A percentile compares a stretch with the other conserved stretches of the same genome.
Conservation (phyloP, 2,329 filamentous ascomycete genomes). For the Penicillium verrucosum region DNA sequence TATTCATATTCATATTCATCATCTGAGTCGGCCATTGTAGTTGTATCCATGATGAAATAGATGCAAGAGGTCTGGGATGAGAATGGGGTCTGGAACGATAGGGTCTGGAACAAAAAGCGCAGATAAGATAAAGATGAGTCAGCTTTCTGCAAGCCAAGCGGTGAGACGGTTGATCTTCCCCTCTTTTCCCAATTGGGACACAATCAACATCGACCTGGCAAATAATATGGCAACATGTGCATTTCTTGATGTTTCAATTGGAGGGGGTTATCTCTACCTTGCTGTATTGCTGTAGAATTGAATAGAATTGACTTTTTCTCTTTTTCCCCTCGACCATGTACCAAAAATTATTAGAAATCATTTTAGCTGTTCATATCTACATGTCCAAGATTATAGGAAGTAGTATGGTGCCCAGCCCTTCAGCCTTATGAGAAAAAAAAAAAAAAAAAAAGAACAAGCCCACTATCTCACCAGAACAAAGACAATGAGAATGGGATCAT, state of each 20-base stretch:
- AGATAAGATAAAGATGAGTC: conserved; percentile 16
- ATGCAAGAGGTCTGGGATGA: neutral
- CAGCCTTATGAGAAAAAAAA: neutral
- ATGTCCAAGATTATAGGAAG: neutral
- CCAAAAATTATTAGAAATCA: neutral
- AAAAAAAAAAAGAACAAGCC: neutral
- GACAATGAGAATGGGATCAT: conserved; percentile 20
- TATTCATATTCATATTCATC: conserved; percentile 63
- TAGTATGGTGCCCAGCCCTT: neutral
- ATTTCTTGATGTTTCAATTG: neutral
- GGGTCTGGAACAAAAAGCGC: neutral
- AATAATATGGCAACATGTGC: neutral
- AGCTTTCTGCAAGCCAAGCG: conserved; percentile 1
- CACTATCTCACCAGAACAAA: conserved; percentile 7
- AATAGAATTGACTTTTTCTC: neutral
- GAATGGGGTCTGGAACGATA: neutral
- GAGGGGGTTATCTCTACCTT: neutral
- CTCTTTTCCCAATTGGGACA: neutral
- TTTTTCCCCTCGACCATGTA: too few relatives aligned
- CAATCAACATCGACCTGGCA: neutral
- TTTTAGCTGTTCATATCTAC: neutral
- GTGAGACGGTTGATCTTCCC: neutral
- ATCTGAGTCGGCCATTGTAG: conserved; percentile 31
- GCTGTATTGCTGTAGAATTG: too few relatives aligned
- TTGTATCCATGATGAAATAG: conserved; percentile 14